Percentiles rank a stretch among this genome's conserved stretches.
These are phyloP conservation scores for Tricholoma furcatifolium DNA, from an alignment of 768 basidiomycete species.

Conservation along the genomic window DNA sequence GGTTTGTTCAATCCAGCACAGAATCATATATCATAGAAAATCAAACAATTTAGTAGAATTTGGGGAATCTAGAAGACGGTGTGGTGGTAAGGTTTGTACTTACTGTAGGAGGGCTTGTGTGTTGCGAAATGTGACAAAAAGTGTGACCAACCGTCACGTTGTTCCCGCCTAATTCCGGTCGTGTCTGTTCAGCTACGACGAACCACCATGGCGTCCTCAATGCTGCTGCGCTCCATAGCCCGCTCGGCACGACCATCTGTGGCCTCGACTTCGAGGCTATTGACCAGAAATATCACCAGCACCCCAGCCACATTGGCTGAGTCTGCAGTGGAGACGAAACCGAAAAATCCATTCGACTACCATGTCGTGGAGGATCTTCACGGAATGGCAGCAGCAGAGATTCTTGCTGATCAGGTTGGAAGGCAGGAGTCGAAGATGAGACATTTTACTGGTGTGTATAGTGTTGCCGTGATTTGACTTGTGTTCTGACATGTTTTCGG, in stretches of 20 bases:
- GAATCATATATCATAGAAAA: too few species aligned
- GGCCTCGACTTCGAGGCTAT: constrained; percentile 25
- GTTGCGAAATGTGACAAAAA: too few species aligned
- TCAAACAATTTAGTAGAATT: too few species aligned
- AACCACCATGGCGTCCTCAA: constrained; percentile 54
- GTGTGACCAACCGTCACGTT: constrained; percentile 20
- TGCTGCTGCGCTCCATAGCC: constrained; percentile 62
- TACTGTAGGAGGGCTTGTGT: too few species aligned
- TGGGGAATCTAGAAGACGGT: too few species aligned
- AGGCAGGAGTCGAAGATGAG: constrained; percentile 78
- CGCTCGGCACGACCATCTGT: constrained; percentile 35
- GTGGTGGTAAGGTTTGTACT: too few species aligned
- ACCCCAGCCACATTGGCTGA: constrained; percentile 33
- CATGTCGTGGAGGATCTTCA: constrained; percentile 86
- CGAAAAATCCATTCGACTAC: constrained; percentile 57
- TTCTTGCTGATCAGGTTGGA: constrained; percentile 68
- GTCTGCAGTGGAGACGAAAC: constrained; percentile 24
- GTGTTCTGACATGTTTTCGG: constrained; percentile 9
- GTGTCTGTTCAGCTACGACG: constrained; percentile 24
- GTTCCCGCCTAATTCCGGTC: constrained; percentile 36
- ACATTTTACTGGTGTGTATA: constrained; percentile 84
- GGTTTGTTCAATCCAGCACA: too few species aligned
- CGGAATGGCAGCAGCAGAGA: constrained; percentile 73
- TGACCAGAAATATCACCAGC: constrained; percentile 37
- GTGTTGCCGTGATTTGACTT: background rate